Conservation (phyloP, 78 protist species). For the Dictyostelium purpureum region DNA sequence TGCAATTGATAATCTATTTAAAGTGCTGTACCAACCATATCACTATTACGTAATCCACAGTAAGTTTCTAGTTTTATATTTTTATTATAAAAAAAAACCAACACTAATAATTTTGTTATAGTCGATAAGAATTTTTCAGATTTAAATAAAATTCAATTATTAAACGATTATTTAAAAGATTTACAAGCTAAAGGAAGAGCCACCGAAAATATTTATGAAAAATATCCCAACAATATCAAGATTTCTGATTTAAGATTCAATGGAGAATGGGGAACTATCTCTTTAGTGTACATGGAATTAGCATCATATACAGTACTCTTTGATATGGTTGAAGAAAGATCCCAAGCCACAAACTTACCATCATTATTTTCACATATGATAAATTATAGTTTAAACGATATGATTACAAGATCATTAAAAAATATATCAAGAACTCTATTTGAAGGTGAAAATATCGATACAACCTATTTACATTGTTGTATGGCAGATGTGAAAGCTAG, state of each 20-base stretch:
- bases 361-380: too few species aligned
- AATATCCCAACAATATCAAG: neutral
- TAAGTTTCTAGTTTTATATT: neutral
- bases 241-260: neutral
- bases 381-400: too few species aligned
- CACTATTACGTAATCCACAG: constrained; percentile 26
- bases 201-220: neutral
- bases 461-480: too few species aligned
- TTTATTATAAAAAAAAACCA: neutral
- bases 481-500: too few species aligned
- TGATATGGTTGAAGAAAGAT: constrained; percentile 28
- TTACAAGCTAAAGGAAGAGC: neutral
- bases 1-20: neutral
- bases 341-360: neutral
- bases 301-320: neutral
- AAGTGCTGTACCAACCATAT: neutral
- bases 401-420: too few species aligned
- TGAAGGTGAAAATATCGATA: too few species aligned
- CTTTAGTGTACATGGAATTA: constrained; percentile 45
- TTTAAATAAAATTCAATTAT: neutral
- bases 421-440: too few species aligned
- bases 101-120: neutral
- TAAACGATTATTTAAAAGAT: neutral
- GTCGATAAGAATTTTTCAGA: neutral
- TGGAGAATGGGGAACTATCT: constrained; percentile 42